Conservation (phyloP, 192 early-diverging fungal species). For the Backusella tuberculispora region DNA sequence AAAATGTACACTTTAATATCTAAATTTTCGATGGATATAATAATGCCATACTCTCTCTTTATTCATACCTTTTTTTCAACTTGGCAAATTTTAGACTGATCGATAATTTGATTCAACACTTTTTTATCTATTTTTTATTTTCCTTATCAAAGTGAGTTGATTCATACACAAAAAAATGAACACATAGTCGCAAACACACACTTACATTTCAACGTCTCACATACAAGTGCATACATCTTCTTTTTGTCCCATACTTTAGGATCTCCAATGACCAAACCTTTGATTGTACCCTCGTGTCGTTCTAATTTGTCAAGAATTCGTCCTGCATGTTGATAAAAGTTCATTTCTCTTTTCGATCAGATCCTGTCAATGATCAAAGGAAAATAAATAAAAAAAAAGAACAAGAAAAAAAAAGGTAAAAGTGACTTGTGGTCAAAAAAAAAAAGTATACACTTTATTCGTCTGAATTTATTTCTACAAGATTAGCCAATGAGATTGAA, state of each 20-base stretch:
- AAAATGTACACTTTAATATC: neutral
- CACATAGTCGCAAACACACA: neutral
- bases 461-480: too few species aligned
- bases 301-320: constrained; percentile 75
- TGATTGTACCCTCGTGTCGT: constrained; percentile 77
- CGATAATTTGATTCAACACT: constrained; percentile 53
- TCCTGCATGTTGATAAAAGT: constrained; percentile 77
- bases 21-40: constrained; percentile 42
- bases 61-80: constrained; percentile 54
- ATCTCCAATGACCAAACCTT: constrained; percentile 73
- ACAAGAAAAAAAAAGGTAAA: neutral
- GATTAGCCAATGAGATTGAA: too few species aligned
- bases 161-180: neutral
- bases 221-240: constrained; percentile 86
- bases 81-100: constrained; percentile 49
- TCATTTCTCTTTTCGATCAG: constrained; percentile 41
- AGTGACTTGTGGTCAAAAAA: too few species aligned
- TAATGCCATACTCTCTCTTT: neutral
- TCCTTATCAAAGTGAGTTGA: neutral
- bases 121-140: constrained; percentile 44
- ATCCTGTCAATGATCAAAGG: neutral
- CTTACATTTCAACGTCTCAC: constrained; percentile 88
- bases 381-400: neutral
- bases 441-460: too few species aligned
- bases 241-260: constrained; percentile 75